Evolutionary conservation across 805 yeast genomes (phyloP), one percentile per base, ranked within the genome.

Genomic region (Cyberlindnera veronae): DNA sequence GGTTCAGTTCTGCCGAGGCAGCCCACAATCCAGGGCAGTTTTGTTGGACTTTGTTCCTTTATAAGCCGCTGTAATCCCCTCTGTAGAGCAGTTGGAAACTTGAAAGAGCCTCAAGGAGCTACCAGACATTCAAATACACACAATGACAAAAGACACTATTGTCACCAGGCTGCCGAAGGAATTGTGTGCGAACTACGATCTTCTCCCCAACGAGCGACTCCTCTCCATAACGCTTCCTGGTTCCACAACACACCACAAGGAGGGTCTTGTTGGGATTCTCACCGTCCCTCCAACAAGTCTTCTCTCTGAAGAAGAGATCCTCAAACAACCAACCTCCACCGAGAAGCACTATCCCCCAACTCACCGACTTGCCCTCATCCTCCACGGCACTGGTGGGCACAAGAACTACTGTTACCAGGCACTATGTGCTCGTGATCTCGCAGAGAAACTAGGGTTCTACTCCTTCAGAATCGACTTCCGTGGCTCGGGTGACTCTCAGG

Each of bases 361-460:
- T 6, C 71, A 66, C 39, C 69, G 73, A 44, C 67, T 74, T 30
- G 87, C 81, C 0, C 56, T 89, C 7, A 55, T 89, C n/a, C 49
- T 79, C 13, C 97, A 90, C 57, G 97, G 97, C 1, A 82, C 76
- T 43, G 90, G 80, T 1, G 95, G 95, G 0, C 95, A 90, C 57
- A 76, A 87, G 50, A 76, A 84, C 64, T 83, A 86, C 56, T 78
- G 86, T 42, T 89, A 83, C 61, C 88, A 83, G 46, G 72, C 75
- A 17, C 50, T 64, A 14, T 59, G 85, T 32, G 90, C 95, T 1
- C 72, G 73, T 22, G 63, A 62, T 19, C 58, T 90, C 37, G 79
- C 89, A 0, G 56, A 63, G 1, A 71, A 72, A 9, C 58, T 73
- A 43, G 95, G 95, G 0, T 66, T 76, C 39, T 77, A 70, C 55